These are phyloP conservation scores for Coniochaeta pulveracea DNA, from an alignment of 2,329 filamentous ascomycete genomes.

Conservation along the genomic window DNA sequence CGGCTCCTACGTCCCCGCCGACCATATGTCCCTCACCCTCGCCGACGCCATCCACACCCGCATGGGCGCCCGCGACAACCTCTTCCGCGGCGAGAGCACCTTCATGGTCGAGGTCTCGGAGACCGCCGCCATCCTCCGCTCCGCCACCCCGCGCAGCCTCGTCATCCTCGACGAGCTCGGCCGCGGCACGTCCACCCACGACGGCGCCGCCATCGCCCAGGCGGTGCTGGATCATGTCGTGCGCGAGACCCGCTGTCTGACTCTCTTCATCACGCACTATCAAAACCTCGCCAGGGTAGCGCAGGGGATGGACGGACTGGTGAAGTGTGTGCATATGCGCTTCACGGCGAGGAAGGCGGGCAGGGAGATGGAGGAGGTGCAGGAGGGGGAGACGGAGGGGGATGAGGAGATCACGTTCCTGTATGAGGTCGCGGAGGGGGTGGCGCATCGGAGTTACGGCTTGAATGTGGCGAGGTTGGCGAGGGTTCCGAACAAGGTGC, in stretches of 20 bases:
- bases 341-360: constrained; percentile 43
- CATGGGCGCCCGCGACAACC: constrained; percentile 93
- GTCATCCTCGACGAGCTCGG: constrained; percentile 94
- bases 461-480: constrained; percentile 86
- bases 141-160: constrained; percentile 72
- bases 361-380: constrained; percentile 7
- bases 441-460: constrained; percentile 89
- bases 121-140: constrained; percentile 80
- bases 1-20: constrained; percentile 84
- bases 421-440: constrained; percentile 83
- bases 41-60: constrained; percentile 89
- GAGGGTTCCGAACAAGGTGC: constrained; percentile 62
- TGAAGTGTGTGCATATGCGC: constrained; percentile 89
- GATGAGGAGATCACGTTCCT: constrained; percentile 84
- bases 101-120: constrained; percentile 98
- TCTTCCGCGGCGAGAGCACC: constrained; percentile 86
- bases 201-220: constrained; percentile 91
- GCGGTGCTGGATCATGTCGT: constrained; percentile 82
- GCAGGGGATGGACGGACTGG: constrained; percentile 50
- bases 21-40: constrained; percentile 62
- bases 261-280: constrained; percentile 96
- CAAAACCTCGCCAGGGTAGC: constrained; percentile 68
- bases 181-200: constrained; percentile 85
- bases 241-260: constrained; percentile 61
- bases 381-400: constrained; percentile 26